Evolutionary conservation across 23 red algal species (phyloP).

Genomic region (Chondrus crispus): DNA sequence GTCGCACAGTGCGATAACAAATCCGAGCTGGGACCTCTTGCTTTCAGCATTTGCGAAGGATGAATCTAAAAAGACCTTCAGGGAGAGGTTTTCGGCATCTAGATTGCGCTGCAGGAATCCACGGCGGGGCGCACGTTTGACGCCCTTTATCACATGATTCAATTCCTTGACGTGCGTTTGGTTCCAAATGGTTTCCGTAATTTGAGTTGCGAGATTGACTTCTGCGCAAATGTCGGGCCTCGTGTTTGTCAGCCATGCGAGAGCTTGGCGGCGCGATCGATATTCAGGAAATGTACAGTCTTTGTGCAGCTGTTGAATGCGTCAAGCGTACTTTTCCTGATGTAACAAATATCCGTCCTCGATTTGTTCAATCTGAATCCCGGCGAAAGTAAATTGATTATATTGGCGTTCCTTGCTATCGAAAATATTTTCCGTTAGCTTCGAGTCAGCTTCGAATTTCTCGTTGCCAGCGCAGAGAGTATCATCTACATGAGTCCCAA

Average conservation of each 20-base stretch:
- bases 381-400: background rate
- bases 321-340: constrained; percentile 1
- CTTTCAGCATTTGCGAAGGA: background rate
- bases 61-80: background rate
- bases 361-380: background rate
- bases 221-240: constrained; percentile 9
- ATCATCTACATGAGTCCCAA: constrained; percentile 34
- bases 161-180: background rate
- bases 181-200: background rate
- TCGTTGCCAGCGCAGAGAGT: constrained; percentile 8
- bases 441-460: too few species aligned
- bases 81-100: background rate
- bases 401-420: background rate
- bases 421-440: background rate
- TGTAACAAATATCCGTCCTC: background rate
- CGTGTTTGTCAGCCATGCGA: constrained; percentile 31
- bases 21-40: background rate
- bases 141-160: background rate
- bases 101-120: background rate
- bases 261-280: background rate
- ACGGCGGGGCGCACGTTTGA: background rate
- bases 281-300: background rate
- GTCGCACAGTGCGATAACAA: background rate
- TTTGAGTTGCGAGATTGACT: background rate
- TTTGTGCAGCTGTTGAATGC: background rate